Conservation (phyloP, 192 early-diverging fungal genomes). For the Dissophora globulifera region DNA sequence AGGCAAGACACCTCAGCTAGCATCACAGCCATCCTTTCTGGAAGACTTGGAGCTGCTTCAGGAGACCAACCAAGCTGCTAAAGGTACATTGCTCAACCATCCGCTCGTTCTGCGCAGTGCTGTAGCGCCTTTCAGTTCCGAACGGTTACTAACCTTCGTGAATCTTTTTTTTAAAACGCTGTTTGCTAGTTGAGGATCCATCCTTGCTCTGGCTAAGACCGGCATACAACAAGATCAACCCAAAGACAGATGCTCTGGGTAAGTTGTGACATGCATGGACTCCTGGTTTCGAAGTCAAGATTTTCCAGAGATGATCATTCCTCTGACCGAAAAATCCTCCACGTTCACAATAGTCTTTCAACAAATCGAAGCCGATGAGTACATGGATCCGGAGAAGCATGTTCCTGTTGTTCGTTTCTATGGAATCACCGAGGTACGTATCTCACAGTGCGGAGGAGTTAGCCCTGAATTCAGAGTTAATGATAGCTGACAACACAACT, state of each 20-base stretch:
- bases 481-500: neutral
- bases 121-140: no score
- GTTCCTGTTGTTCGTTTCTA: constrained; percentile 80
- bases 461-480: neutral
- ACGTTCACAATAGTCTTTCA: constrained; percentile 78
- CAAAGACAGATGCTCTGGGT: constrained; percentile 54
- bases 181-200: constrained; percentile 45
- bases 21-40: constrained; percentile 38
- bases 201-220: constrained; percentile 51
- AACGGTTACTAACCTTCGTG: no score
- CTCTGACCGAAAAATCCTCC: neutral
- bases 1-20: constrained; percentile 8
- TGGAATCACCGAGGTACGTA: constrained; percentile 82
- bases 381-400: constrained; percentile 61
- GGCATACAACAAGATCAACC: constrained; percentile 29
- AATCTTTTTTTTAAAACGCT: no score
- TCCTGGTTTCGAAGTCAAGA: neutral
- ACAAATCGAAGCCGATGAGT: constrained; percentile 95
- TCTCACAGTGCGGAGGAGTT: neutral
- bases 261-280: no score
- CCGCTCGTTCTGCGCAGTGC: neutral
- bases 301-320: no score
- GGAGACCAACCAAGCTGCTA: constrained; percentile 30
- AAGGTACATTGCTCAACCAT: constrained; percentile 21
- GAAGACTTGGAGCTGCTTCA: constrained; percentile 40